A percentile compares a stretch with the other conserved stretches of the same genome.
These are phyloP conservation scores for Citrullus colocynthis DNA, from an alignment of 306 rosid species.

Conservation along the genomic window DNA sequence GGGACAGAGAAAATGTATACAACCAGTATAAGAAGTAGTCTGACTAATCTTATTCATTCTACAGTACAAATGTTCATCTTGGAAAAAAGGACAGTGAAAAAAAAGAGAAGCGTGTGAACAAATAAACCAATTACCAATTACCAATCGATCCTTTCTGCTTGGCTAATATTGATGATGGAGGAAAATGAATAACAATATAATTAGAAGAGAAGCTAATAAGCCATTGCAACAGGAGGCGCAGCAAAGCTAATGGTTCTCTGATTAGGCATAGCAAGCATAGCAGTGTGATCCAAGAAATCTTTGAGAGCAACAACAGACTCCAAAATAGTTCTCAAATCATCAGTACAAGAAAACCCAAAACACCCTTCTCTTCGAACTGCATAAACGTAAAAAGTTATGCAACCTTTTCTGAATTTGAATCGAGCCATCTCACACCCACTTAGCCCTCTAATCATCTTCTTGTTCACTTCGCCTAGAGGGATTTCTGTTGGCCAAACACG, in stretches of 20 bases:
- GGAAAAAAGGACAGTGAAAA: neutral
- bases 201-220: slow-evolving; percentile 38
- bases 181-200: neutral
- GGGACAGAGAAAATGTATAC: slow-evolving; percentile 1
- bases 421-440: slow-evolving; percentile 74
- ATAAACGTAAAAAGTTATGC: slow-evolving; percentile 79
- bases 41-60: slow-evolving; percentile 25
- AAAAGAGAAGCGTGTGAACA: slow-evolving; percentile 32
- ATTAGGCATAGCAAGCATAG: slow-evolving; percentile 83
- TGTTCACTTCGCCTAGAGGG: slow-evolving; percentile 81
- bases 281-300: slow-evolving; percentile 94
- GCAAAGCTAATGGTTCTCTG: slow-evolving; percentile 65
- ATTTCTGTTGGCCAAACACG: slow-evolving; percentile 71
- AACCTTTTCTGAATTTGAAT: slow-evolving; percentile 92
- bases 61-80: slow-evolving; percentile 24
- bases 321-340: slow-evolving; percentile 55
- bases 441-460: slow-evolving; percentile 59
- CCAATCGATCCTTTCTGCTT: slow-evolving; percentile 16
- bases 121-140: slow-evolving; percentile 59
- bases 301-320: slow-evolving; percentile 79
- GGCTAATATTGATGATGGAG: neutral
- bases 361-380: slow-evolving; percentile 65
- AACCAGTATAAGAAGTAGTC: neutral
- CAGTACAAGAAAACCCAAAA: slow-evolving; percentile 49
- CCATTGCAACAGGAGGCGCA: slow-evolving; percentile 52